A percentile compares a stretch with the other conserved stretches of the same genome.
Conservation (phyloP, 139 green algal genomes). For the Tetradesmus lagerheimii region DNA sequence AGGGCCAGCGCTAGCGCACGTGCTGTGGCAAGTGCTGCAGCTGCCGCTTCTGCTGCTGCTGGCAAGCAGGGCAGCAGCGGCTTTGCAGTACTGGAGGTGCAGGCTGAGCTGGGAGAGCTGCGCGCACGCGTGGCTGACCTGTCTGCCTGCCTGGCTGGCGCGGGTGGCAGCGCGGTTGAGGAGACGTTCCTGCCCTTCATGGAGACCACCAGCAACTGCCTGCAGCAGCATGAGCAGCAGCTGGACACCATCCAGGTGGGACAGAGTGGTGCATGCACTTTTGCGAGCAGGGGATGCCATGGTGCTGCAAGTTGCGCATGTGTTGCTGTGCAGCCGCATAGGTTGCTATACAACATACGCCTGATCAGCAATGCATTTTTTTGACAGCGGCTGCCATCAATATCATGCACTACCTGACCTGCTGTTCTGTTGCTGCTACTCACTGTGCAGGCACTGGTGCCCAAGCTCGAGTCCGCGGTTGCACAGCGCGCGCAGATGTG, state of each 20-base stretch:
- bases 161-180: not conserved
- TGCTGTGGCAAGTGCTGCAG: not conserved
- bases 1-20: not conserved
- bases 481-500: constrained; percentile 23
- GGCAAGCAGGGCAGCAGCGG: not conserved
- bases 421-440: not conserved
- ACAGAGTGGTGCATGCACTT: not conserved
- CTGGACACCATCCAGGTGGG: constrained; percentile 32
- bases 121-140: not conserved
- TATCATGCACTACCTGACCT: not conserved
- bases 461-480: constrained; percentile 8
- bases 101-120: constrained; percentile 11
- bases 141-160: constrained; percentile 7
- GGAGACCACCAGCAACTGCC: constrained; percentile 46
- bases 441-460: constrained; percentile 17
- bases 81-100: not conserved
- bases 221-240: constrained; percentile 43
- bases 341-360: not conserved
- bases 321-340: too few relatives aligned
- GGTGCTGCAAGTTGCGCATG: too few relatives aligned
- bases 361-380: too few relatives aligned
- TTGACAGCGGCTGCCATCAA: too few relatives aligned
- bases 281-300: not conserved
- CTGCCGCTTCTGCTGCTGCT: not conserved
- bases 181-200: constrained; percentile 47